Percentiles rank a stretch among this genome's conserved stretches.
These are phyloP conservation scores for Coniochaeta ligniaria DNA, from an alignment of 2,329 filamentous ascomycete species.

Conservation along the genomic window DNA sequence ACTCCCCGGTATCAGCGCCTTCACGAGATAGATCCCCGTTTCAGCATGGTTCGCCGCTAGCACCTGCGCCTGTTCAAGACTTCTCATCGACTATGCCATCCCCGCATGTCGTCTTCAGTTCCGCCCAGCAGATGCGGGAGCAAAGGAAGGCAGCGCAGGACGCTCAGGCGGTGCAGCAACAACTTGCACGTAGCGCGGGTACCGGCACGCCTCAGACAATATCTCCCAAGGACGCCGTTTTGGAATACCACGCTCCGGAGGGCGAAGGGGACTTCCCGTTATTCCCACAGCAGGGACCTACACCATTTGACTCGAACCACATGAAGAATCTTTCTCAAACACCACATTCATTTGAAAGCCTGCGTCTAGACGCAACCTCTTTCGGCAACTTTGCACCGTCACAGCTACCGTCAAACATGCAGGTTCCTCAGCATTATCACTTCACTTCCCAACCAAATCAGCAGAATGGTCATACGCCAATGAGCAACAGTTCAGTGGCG, in stretches of 20 bases:
- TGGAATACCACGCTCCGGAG: slow-evolving; percentile 76
- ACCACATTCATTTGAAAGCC: slow-evolving; percentile 14
- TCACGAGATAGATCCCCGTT: slow-evolving; percentile 75
- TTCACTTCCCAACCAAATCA: slow-evolving; percentile 33
- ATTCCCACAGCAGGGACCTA: slow-evolving; percentile 56
- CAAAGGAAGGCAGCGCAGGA: slow-evolving; percentile 55
- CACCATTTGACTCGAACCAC: slow-evolving; percentile 31
- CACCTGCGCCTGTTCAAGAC: slow-evolving; percentile 38
- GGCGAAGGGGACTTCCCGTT: slow-evolving; percentile 64
- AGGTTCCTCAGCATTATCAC: slow-evolving; percentile 44
- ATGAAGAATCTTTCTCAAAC: slow-evolving; percentile 18
- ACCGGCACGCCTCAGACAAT: slow-evolving; percentile 70
- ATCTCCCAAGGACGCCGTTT: slow-evolving; percentile 83
- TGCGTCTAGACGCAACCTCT: slow-evolving; percentile 11
- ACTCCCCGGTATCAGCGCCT: slow-evolving; percentile 38
- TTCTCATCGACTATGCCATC: slow-evolving; percentile 19
- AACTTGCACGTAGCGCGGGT: slow-evolving; percentile 30
- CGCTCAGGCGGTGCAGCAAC: slow-evolving; percentile 35
- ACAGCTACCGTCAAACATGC: slow-evolving; percentile 29
- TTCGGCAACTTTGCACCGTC: slow-evolving; percentile 22
- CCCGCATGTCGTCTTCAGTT: slow-evolving; percentile 35
- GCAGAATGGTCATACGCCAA: slow-evolving; percentile 28
- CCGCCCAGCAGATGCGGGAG: slow-evolving; percentile 53
- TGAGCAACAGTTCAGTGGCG: slow-evolving; percentile 20
- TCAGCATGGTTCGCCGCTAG: slow-evolving; percentile 60